phyloP scores from a whole-genome alignment of 192 early-diverging fungal genomes.

The Entomortierella lignicola region DNA sequence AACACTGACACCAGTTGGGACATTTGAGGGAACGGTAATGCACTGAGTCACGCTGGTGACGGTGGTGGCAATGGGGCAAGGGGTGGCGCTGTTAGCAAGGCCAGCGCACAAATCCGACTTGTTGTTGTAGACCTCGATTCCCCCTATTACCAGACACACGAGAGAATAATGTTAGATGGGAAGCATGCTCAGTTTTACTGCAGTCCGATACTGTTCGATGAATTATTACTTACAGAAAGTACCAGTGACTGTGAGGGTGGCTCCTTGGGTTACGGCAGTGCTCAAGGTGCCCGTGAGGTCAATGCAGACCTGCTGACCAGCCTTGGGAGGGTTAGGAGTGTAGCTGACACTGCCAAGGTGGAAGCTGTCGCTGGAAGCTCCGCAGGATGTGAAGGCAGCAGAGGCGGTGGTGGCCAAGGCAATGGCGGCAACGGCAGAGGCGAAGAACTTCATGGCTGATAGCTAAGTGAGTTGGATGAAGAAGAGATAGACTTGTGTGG shows the following conservation, averaged over 20 bases:
- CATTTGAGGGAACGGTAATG: slow-evolving; percentile 44
- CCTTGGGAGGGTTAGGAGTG: slow-evolving; percentile 50
- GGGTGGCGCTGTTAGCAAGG: slow-evolving; percentile 33
- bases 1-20: slow-evolving; percentile 35
- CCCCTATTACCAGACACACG: slow-evolving; percentile 7
- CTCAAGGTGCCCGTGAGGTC: slow-evolving; percentile 26
- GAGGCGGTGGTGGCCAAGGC: slow-evolving; percentile 50
- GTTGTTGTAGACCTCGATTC: slow-evolving; percentile 38
- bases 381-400: slow-evolving; percentile 51
- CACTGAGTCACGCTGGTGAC: slow-evolving; percentile 31
- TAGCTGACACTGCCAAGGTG: slow-evolving; percentile 15
- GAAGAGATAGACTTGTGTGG: slow-evolving; percentile 5
- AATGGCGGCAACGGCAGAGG: slow-evolving; percentile 32
- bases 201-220: too few species aligned
- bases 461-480: not conserved
- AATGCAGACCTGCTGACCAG: slow-evolving; percentile 36
- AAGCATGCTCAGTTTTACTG: too few species aligned
- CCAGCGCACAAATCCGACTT: slow-evolving; percentile 38
- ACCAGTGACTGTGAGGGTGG: slow-evolving; percentile 21
- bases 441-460: slow-evolving; percentile 41
- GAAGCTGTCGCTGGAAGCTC: slow-evolving; percentile 25
- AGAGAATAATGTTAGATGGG: not conserved
- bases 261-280: slow-evolving; percentile 23
- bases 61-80: slow-evolving; percentile 43
- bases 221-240: slow-evolving; percentile 35